These are phyloP conservation scores for Fusarium sp. DNA, from an alignment of 2,329 filamentous ascomycete species.

Conservation along the genomic window DNA sequence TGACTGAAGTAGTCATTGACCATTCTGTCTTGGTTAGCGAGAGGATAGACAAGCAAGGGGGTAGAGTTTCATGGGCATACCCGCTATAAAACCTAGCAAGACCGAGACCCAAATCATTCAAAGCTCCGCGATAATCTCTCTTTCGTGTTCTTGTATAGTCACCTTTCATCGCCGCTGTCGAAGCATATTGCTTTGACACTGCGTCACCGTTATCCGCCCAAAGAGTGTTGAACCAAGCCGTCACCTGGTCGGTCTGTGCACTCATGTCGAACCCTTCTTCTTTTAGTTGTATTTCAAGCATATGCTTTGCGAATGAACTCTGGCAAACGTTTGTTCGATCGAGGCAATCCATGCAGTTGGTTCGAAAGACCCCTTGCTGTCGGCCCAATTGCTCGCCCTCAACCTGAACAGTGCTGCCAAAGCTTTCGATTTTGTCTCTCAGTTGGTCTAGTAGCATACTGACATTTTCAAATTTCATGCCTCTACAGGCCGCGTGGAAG, in stretches of 20 bases:
- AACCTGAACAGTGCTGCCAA: constrained; percentile 73
- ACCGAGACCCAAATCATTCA: constrained; percentile 91
- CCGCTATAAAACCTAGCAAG: constrained; percentile 78
- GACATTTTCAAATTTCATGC: constrained; percentile 98
- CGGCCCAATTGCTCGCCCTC: constrained; percentile 54
- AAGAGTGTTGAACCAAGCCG: constrained; percentile 92
- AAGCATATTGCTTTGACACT: constrained; percentile 94
- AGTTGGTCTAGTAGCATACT: constrained; percentile 78
- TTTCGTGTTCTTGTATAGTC: constrained; percentile 94
- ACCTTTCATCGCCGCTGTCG: constrained; percentile 93
- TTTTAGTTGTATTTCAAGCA: constrained; percentile 81
- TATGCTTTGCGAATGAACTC: constrained; percentile 85
- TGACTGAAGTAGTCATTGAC: constrained; percentile 98
- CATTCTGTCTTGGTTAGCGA: constrained; percentile 68
- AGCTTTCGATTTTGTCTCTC: constrained; percentile 70
- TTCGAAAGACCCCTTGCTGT: constrained; percentile 84
- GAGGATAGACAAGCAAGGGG: neutral
- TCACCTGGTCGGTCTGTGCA: constrained; percentile 78
- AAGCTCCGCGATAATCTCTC: constrained; percentile 86
- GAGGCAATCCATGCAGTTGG: constrained; percentile 98
- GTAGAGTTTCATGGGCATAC: constrained; percentile 52
- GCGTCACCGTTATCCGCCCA: constrained; percentile 99
- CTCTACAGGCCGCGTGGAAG: constrained; percentile 89
- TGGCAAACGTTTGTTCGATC: constrained; percentile 97
- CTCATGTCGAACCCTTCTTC: constrained; percentile 79